Conservation (phyloP, 1,284 basidiomycete genomes). For the Cutaneotrichosporon cutaneum region DNA sequence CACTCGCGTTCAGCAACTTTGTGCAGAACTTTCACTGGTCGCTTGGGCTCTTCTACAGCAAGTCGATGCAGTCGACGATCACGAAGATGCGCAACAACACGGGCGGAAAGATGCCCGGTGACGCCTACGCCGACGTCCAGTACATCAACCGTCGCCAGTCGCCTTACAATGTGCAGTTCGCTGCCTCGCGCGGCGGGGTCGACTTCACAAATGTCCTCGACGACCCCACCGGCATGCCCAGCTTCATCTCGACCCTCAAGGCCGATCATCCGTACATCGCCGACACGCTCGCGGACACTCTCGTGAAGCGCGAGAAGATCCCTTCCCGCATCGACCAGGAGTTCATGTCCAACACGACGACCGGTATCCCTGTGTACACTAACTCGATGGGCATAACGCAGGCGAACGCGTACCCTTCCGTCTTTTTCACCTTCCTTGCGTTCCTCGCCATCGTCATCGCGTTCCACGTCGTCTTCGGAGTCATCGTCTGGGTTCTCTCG, state of each 20-base stretch:
- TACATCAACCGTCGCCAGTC: slow-evolving; percentile 75
- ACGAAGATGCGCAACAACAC: slow-evolving; percentile 76
- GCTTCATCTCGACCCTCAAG: slow-evolving; percentile 22
- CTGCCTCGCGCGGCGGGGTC: background rate
- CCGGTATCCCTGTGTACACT: slow-evolving; percentile 76
- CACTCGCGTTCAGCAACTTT: slow-evolving; percentile 74
- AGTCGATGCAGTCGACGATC: slow-evolving; percentile 72
- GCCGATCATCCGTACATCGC: background rate
- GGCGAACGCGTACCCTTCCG: slow-evolving; percentile 78
- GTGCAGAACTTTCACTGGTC: slow-evolving; percentile 87
- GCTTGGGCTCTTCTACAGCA: slow-evolving; percentile 71
- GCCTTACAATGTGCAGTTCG: slow-evolving; percentile 63
- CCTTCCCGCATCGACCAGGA: slow-evolving; percentile 62
- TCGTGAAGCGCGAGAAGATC: slow-evolving; percentile 56
- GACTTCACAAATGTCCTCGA: background rate
- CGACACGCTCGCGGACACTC: background rate
- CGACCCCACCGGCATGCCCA: slow-evolving; percentile 56
- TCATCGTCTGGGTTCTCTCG: slow-evolving; percentile 49
- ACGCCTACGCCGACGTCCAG: slow-evolving; percentile 59
- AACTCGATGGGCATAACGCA: slow-evolving; percentile 71
- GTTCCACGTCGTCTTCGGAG: slow-evolving; percentile 60
- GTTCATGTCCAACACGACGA: slow-evolving; percentile 56
- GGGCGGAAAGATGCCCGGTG: slow-evolving; percentile 68
- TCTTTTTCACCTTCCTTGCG: slow-evolving; percentile 70
- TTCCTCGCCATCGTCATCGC: slow-evolving; percentile 61